Percentiles rank a stretch among this genome's conserved stretches.
phyloP scores from a whole-genome alignment of 345 rosid species.

The Pseudoturritis turrita region DNA sequence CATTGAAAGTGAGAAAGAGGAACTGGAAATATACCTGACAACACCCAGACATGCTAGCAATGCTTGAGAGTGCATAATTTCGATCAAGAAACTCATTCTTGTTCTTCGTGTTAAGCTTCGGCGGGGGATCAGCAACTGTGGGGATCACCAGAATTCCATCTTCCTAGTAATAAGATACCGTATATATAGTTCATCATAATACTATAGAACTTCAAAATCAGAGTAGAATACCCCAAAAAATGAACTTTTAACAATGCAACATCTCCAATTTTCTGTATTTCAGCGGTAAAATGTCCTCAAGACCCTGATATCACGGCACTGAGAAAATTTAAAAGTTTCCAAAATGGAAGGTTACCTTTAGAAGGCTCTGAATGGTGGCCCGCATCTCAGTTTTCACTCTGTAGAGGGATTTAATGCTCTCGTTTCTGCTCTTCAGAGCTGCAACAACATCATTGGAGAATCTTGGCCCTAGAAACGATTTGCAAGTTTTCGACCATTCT shows the following conservation, averaged over 20 bases:
- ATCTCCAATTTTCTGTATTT: background rate
- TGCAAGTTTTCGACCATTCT: constrained; percentile 77
- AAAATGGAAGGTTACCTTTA: constrained; percentile 48
- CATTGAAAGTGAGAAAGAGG: background rate
- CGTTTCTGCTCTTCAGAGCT: constrained; percentile 51
- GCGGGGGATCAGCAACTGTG: constrained; percentile 66
- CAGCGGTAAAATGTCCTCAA: background rate
- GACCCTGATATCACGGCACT: background rate
- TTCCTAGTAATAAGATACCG: constrained; percentile 42
- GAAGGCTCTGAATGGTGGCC: constrained; percentile 60
- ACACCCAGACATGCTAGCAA: constrained; percentile 92
- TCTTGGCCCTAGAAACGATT: constrained; percentile 64
- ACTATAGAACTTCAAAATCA: background rate
- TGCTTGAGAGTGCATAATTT: constrained; percentile 51
- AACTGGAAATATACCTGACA: constrained; percentile 59
- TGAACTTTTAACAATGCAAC: background rate
- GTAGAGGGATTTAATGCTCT: constrained; percentile 54
- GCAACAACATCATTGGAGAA: constrained; percentile 46
- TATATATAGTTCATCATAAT: background rate
- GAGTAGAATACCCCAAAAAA: background rate
- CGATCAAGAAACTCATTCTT: constrained; percentile 64
- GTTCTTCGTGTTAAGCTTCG: constrained; percentile 51
- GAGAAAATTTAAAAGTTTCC: background rate
- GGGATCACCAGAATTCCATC: constrained; percentile 80
- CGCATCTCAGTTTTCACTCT: constrained; percentile 80